phyloP scores from a whole-genome alignment of 768 basidiomycete species.

The Cystobasidium tubakii region DNA sequence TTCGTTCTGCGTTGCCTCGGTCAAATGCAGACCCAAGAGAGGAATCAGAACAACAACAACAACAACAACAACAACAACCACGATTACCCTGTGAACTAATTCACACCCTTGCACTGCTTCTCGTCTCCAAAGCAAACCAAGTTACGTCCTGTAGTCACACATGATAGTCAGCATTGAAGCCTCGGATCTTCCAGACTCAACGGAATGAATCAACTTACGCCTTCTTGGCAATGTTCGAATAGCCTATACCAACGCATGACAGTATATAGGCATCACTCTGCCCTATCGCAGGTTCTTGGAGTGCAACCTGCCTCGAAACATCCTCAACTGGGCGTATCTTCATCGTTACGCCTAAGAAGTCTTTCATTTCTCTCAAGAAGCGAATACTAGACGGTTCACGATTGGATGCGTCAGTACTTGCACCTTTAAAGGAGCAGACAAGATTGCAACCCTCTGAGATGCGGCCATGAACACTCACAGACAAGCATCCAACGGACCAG shows the following conservation, averaged over 20 bases:
- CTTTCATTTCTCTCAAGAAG: slow-evolving; percentile 73
- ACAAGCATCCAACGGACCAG: slow-evolving; percentile 52
- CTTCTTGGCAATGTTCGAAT: slow-evolving; percentile 64
- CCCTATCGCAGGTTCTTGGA: slow-evolving; percentile 35
- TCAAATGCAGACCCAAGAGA: too few species aligned
- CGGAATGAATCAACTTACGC: slow-evolving; percentile 37
- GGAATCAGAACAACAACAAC: too few species aligned
- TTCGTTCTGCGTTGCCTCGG: too few species aligned
- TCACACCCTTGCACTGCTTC: too few species aligned
- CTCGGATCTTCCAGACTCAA: background rate
- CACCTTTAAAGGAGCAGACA: too few species aligned
- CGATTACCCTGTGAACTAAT: too few species aligned
- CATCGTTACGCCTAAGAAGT: slow-evolving; percentile 85
- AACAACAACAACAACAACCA: too few species aligned
- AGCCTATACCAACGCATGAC: slow-evolving; percentile 88
- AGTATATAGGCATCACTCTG: slow-evolving; percentile 62
- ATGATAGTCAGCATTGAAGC: background rate
- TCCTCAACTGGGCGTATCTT: slow-evolving; percentile 59
- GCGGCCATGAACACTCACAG: too few species aligned
- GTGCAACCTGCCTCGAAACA: background rate
- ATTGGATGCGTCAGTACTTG: too few species aligned
- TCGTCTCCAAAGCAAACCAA: too few species aligned
- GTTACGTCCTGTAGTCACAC: background rate
- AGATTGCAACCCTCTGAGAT: too few species aligned
- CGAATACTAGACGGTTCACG: slow-evolving; percentile 61